Evolutionary conservation across 1,284 basidiomycete species (phyloP).

Genomic region (Bondarzewia mesenterica): DNA sequence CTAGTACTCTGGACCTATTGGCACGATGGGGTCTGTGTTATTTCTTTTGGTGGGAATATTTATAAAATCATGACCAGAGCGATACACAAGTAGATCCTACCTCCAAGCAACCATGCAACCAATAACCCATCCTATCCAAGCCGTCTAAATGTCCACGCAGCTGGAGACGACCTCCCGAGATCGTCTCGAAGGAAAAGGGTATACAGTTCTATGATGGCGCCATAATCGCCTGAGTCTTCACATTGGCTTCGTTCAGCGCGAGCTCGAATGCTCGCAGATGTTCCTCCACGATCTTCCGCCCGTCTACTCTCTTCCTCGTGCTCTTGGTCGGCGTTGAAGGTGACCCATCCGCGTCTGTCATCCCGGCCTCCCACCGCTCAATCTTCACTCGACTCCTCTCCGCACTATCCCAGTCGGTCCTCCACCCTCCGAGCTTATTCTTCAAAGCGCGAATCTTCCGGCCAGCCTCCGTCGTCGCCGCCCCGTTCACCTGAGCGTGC

Average conservation of each 20-base stretch:
- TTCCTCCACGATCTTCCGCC: constrained; percentile 61
- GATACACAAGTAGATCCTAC: not conserved
- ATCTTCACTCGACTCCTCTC: constrained; percentile 67
- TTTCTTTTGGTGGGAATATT: no score
- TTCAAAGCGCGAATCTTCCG: constrained; percentile 74
- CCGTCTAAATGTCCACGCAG: not conserved
- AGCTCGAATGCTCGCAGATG: constrained; percentile 66
- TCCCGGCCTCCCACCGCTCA: constrained; percentile 67
- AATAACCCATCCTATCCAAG: not conserved
- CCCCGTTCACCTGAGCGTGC: constrained; percentile 77
- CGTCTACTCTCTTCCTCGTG: constrained; percentile 41
- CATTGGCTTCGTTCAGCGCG: constrained; percentile 58
- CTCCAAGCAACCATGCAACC: not conserved
- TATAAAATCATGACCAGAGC: no score
- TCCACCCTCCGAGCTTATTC: constrained; percentile 72
- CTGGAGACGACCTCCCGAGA: not conserved
- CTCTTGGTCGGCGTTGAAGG: constrained; percentile 21
- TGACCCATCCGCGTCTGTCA: constrained; percentile 26
- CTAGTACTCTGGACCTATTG: no score
- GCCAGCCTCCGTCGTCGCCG: constrained; percentile 73
- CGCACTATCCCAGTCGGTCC: constrained; percentile 72
- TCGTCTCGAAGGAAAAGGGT: not conserved
- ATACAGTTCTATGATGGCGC: constrained; percentile 30
- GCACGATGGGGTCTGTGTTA: no score
- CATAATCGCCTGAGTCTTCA: constrained; percentile 73